Conservation (phyloP, 2,329 filamentous ascomycete species). For the Claviceps sp. region DNA sequence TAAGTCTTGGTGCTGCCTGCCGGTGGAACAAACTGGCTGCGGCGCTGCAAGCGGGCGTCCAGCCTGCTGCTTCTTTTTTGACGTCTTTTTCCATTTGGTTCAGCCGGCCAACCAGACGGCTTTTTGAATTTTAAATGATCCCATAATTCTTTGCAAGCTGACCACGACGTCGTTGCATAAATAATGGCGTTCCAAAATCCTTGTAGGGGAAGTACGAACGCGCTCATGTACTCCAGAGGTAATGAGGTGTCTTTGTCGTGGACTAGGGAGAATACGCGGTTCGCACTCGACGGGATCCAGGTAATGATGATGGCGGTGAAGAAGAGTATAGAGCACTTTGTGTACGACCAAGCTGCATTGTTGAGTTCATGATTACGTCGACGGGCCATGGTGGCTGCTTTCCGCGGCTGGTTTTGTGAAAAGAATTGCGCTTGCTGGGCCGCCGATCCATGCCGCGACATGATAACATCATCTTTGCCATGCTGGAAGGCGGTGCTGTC, state of each 20-base stretch:
- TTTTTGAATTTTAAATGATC: constrained; percentile 21
- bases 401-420: constrained; percentile 9
- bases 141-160: constrained; percentile 41
- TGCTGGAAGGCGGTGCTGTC: constrained; percentile 1
- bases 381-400: constrained; percentile 16
- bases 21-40: constrained; percentile 18
- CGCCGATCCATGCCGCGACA: constrained; percentile 16
- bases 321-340: constrained; percentile 58
- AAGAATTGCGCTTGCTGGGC: constrained; percentile 6
- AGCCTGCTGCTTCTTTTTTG: background rate
- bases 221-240: constrained; percentile 54
- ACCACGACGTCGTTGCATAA: constrained; percentile 57
- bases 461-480: constrained; percentile 12
- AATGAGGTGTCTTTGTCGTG: constrained; percentile 38
- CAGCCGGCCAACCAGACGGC: constrained; percentile 19
- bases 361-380: constrained; percentile 38
- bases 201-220: constrained; percentile 66
- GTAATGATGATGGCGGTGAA: constrained; percentile 59
- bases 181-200: constrained; percentile 78
- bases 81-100: constrained; percentile 17
- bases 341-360: constrained; percentile 55
- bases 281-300: constrained; percentile 66
- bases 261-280: constrained; percentile 59
- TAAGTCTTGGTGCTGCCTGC: constrained; percentile 20
- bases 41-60: background rate